Evolutionary conservation across 805 yeast genomes (phyloP), one percentile per base, ranked within the genome.

Genomic region (Wickerhamiella occidentalis): DNA sequence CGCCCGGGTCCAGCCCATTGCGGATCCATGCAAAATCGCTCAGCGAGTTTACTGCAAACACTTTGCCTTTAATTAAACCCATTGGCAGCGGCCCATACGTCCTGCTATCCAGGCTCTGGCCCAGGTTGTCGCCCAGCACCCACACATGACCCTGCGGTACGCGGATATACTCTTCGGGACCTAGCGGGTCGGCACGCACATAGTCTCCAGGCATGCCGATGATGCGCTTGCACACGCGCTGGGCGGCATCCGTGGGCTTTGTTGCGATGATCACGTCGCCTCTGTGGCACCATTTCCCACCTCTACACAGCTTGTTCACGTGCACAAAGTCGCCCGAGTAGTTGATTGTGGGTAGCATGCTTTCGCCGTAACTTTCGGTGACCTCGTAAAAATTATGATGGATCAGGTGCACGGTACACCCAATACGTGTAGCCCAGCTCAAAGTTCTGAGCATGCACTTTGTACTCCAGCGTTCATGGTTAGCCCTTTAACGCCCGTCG

Each of bases 161-260:
- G 50, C 69, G 71, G 7, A 90, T 79, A 63, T 71, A 85, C 50
- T 76, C 74, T 17, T 58, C 58, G 22, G 59, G 70, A 11, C 54
- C 50, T 1, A 63, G 53, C 7, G 96, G 96, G 61, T 92, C 96
- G 2, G 84, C 72, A 48, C 82, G 63, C 3, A 92, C 76, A 15
- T 80, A 61, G 68, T 90, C 97, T 0, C 97, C 97, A 0, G 96
- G 94, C 94, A 90, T 82, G 0, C 97, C 98, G 0, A 95, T 81
- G 19, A 92, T 80, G 50, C 99, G 72, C 60, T 92, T 92, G 61
- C 98, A 92, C 2, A 92, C 94, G 50, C 94, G 69, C 58, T 80
- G 84, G 17, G 73, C 72, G 0, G 95, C 94, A 55, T 83, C 88
- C 1, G 94, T 84, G 1, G 99, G 98, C 62, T 92, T 92, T 26